Evolutionary conservation across 2,329 filamentous ascomycete species (phyloP), one percentile per base, ranked within the genome.

Genomic region (Metarhizium sp.): DNA sequence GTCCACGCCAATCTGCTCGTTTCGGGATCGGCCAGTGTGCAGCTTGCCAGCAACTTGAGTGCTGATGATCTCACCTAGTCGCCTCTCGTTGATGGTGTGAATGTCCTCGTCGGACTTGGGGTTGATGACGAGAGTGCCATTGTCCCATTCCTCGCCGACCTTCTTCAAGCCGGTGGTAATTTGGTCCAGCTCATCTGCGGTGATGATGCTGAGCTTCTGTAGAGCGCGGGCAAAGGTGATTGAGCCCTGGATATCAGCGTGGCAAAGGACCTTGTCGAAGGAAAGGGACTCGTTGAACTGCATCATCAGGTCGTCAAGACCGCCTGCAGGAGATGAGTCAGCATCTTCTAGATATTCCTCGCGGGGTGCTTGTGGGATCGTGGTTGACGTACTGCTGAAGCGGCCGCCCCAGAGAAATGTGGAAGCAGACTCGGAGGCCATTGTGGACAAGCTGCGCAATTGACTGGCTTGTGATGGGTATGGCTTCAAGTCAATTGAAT

Each of bases 211-310:
- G 55, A 74, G 78, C 63, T 82, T 81, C 59, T 73, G 73, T 67
- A 86, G 86, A 30, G 82, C 84, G 56, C 82, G 77, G 48, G 84
- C 84, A 62, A 82, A 87, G 7, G 84, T 84, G 57, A 86, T 79
- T 29, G 79, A 83, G 58, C 84, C 84, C 32, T 74, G 76, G 61
- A 87, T 86, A 61, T 87, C 84, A 64, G 86, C 80, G 46, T 77
- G 77, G 71, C 84, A 86, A 67, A 87, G 80, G 56, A 76, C 75
- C 50, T 81, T 80, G 68, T 87, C 84, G 67, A 84, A 86, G 62
- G 78, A 79, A 55, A 87, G 78, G n/a, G 81, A 85, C 59, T 82
- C 78, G 68, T 87, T 87, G 75, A 86, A 87, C 52, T 61, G 53
- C 29, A 55, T 50, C 60, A 62, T 62, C 36, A 62, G 55, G 52